Base-by-base conservation (phyloP, 305 asterid genomes). In the Coffea humblotiana region DNA sequence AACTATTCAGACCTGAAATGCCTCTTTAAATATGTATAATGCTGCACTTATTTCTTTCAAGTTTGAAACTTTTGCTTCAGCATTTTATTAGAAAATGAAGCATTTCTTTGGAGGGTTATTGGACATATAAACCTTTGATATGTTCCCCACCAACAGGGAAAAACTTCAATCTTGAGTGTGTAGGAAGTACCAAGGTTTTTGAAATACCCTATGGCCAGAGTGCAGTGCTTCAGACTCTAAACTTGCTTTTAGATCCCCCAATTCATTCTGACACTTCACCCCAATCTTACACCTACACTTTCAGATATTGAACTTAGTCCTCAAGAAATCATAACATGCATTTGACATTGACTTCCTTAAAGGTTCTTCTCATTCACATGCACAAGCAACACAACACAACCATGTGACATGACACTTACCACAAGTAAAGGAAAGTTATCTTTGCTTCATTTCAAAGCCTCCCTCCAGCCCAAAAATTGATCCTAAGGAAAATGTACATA, bases 301-400 rank as follows among this genome's bases (percentile, higher is more conserved):
- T 51, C 9, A 18, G 8, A 64, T 14, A 11, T n/a, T 71, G 21
- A 45, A 71, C 75, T n/a, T 21, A 19, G 45, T 65, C 71, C 29
- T 75, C 40, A 37, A 60, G 72, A 37, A 37, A 68, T 49, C 25
- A 43, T 25, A 48, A 49, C 40, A 25, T 47, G 49, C 19, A 65
- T 49, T 77, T 4, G 47, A 47, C 32, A 19, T 51, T 48, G 52
- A 48, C 74, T 66, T 56, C 49, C 18, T 0, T 29, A 63, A n/a
- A 51, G 51, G 58, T 19, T n/a, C 48, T 51, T n/a, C 73, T 35
- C 25, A 40, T 58, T 69, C n/a, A 2, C 43, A 37, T 19, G 48
- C 63, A 66, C 52, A 78, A 69, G 29, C 80, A 68, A 27, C 66
- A 49, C 32, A 21, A 15, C 14, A 21, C 12, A 72, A 72, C 64